Evolutionary conservation across 441 rosid genomes (phyloP).

Genomic region (Raphanus hybrid): DNA sequence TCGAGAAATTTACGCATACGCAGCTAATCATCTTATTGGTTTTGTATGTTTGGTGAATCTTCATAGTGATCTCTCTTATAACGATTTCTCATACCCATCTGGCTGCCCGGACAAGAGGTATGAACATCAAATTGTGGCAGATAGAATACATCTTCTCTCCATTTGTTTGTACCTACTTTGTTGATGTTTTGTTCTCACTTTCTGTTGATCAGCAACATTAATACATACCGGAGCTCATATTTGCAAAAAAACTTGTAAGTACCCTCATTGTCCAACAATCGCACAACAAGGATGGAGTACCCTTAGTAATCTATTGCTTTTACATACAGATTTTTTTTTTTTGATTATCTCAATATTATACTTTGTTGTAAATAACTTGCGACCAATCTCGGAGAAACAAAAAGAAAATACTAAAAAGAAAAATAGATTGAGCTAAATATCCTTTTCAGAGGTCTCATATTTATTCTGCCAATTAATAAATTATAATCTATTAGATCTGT

Average conservation of each 20-base stretch:
- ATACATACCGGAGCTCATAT: constrained; percentile 63
- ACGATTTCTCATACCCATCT: constrained; percentile 56
- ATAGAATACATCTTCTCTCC: not conserved
- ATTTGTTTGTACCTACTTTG: constrained; percentile 5
- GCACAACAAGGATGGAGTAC: not conserved
- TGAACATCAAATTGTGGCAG: not conserved
- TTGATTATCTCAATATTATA: too few species aligned
- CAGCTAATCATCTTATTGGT: constrained; percentile 2
- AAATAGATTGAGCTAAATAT: too few species aligned
- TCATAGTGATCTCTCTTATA: constrained; percentile 79
- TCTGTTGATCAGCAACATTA: constrained; percentile 60
- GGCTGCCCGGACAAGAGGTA: constrained; percentile 58
- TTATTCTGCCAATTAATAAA: too few species aligned
- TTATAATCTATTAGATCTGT: too few species aligned
- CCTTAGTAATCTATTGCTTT: not conserved
- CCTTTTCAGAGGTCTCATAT: too few species aligned
- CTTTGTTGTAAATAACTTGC: too few species aligned
- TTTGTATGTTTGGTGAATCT: constrained; percentile 1
- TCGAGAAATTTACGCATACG: not conserved
- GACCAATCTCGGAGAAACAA: too few species aligned
- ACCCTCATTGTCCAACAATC: not conserved
- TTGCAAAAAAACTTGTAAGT: constrained; percentile 50
- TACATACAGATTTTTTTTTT: not conserved
- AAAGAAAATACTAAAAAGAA: too few species aligned
- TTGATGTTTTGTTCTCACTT: not conserved